phyloP scores from a whole-genome alignment of 1,284 basidiomycete genomes.

The Ustilago nuda region DNA sequence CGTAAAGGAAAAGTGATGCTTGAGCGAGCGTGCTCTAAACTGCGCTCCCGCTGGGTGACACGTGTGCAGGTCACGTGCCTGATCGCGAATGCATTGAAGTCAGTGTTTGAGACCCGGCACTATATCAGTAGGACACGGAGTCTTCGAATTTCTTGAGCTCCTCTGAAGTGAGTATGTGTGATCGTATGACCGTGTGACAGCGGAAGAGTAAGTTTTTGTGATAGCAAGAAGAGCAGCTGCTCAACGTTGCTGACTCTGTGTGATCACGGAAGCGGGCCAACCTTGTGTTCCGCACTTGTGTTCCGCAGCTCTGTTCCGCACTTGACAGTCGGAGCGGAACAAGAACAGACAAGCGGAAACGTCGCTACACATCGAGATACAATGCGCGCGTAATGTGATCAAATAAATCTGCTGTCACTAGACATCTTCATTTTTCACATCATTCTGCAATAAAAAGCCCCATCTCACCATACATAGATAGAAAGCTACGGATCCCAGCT shows the following conservation, averaged over 20 bases:
- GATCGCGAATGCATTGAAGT: too few species aligned
- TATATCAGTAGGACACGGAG: background rate
- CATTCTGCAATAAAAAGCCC: background rate
- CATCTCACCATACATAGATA: background rate
- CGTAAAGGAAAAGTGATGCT: too few species aligned
- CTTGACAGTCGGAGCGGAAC: background rate
- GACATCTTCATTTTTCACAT: conserved; percentile 5
- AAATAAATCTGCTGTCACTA: conserved; percentile 1
- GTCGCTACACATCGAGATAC: background rate
- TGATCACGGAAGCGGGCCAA: conserved; percentile 4
- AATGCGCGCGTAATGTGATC: background rate
- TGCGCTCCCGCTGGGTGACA: too few species aligned
- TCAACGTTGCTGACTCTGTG: background rate
- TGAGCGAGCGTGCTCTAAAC: too few species aligned
- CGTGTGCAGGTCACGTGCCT: too few species aligned
- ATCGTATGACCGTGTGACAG: background rate
- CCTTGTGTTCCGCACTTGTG: background rate
- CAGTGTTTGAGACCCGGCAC: too few species aligned
- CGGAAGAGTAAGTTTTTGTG: background rate
- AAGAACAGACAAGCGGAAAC: background rate
- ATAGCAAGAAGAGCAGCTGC: background rate
- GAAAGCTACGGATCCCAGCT: background rate
- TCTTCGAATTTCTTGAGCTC: background rate
- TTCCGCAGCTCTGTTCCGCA: background rate
- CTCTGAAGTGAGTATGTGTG: background rate